These are phyloP conservation scores for Solanum bulbocastanum DNA, from an alignment of 257 asterid genomes.

Conservation along the genomic window DNA sequence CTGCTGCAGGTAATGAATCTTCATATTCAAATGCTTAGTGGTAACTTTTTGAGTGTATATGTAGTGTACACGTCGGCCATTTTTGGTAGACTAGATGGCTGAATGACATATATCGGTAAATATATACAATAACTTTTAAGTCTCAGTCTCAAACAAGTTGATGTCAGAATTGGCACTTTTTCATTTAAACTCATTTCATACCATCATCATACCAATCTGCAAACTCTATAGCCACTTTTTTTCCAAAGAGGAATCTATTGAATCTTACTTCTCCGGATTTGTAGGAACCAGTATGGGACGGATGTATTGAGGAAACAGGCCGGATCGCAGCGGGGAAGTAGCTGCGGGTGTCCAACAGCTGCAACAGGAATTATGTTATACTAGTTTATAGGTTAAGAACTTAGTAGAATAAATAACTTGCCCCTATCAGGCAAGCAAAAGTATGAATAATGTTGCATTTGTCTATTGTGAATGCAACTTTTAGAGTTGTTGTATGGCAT, in stretches of 20 bases:
- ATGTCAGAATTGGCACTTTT: neutral
- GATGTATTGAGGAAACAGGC: neutral
- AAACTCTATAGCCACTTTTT: neutral
- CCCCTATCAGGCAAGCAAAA: neutral
- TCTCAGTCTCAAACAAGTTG: neutral
- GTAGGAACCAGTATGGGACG: constrained; percentile 17
- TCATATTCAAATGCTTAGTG: neutral
- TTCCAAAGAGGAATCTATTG: neutral
- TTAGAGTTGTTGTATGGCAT: neutral
- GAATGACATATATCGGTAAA: too few relatives aligned
- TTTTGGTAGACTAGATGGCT: neutral
- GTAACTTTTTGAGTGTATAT: neutral
- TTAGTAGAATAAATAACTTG: neutral
- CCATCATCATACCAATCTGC: neutral
- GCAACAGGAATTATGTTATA: neutral
- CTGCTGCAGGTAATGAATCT: constrained; percentile 2
- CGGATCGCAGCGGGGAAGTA: neutral
- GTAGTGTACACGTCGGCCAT: neutral
- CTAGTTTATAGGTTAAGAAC: neutral
- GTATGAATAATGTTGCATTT: neutral
- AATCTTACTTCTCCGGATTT: neutral
- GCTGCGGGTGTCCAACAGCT: neutral
- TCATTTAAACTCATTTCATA: neutral
- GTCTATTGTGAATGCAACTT: neutral
- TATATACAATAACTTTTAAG: neutral